Conservation (phyloP, 1,284 basidiomycete species). For the Ustilago nuda region DNA sequence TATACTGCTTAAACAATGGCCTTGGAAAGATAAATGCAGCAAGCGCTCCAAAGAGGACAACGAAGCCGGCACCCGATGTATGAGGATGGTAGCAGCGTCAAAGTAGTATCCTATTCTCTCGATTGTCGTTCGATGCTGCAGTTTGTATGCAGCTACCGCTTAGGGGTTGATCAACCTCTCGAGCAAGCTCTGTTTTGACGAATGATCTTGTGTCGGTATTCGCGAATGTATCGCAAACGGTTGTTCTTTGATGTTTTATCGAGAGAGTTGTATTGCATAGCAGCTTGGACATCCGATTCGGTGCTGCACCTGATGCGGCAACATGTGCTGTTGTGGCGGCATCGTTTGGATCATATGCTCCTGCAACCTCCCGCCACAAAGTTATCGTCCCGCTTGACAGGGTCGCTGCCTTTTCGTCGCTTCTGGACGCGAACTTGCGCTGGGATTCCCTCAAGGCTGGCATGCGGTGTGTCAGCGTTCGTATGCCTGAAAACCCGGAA, state of each 20-base stretch:
- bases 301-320: conserved; percentile 28
- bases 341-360: conserved; percentile 12
- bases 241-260: conserved; percentile 11
- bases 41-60: not conserved
- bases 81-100: conserved; percentile 12
- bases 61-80: conserved; percentile 7
- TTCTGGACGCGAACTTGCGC: conserved; percentile 27
- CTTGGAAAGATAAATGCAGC: conserved; percentile 12
- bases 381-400: conserved; percentile 30
- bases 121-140: not conserved
- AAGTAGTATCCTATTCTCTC: conserved; percentile 1
- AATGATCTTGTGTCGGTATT: conserved; percentile 6
- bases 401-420: conserved; percentile 47
- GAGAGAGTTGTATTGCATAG: conserved; percentile 13
- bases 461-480: conserved; percentile 11
- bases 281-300: conserved; percentile 17
- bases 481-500: too few species aligned
- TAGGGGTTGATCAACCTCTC: conserved; percentile 10
- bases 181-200: conserved; percentile 11
- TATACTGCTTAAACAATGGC: conserved; percentile 2
- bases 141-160: not conserved
- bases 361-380: conserved; percentile 10
- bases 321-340: conserved; percentile 23
- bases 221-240: conserved; percentile 11
- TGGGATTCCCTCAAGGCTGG: conserved; percentile 8